Percentiles rank a stretch among this genome's conserved stretches.
These are phyloP conservation scores for Actinomortierella ambigua DNA, from an alignment of 371 early-diverging fungal species.

Conservation along the genomic window DNA sequence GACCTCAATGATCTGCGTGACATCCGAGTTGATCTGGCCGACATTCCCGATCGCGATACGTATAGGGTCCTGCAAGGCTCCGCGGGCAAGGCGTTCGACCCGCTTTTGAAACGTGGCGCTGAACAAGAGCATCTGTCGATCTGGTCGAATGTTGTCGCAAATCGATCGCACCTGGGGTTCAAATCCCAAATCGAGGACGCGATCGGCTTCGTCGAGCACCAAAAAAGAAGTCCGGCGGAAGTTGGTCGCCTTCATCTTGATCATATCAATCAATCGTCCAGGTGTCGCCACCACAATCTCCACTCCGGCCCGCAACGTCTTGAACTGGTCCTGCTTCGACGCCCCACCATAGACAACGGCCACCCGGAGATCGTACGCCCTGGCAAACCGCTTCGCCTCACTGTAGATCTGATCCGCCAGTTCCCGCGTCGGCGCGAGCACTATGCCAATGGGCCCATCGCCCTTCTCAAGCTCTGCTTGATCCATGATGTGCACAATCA, in stretches of 20 bases:
- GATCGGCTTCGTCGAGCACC: constrained; percentile 95
- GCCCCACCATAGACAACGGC: constrained; percentile 94
- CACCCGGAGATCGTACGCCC: constrained; percentile 69
- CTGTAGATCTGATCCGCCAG: constrained; percentile 88
- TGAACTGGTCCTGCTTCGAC: constrained; percentile 87
- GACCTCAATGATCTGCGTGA: constrained; percentile 73
- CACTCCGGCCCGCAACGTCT: constrained; percentile 77
- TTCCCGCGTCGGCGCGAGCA: constrained; percentile 90
- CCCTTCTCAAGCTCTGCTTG: constrained; percentile 69
- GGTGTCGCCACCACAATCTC: constrained; percentile 95
- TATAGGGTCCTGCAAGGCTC: constrained; percentile 89
- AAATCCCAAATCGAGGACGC: constrained; percentile 97
- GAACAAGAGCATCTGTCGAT: constrained; percentile 93
- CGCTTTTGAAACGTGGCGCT: constrained; percentile 99
- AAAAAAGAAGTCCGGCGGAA: constrained; percentile 89
- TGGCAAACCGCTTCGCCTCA: constrained; percentile 82
- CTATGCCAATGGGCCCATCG: constrained; percentile 76
- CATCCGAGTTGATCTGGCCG: constrained; percentile 79
- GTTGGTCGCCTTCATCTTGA: constrained; percentile 87
- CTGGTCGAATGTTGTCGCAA: constrained; percentile 86
- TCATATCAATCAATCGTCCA: constrained; percentile 96
- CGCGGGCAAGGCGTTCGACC: constrained; percentile 91
- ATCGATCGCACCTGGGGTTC: constrained; percentile 96
- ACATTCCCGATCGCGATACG: constrained; percentile 81
- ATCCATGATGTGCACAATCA: constrained; percentile 89